Percentiles rank a stretch among this genome's conserved stretches.
phyloP scores from a whole-genome alignment of 208 protist species.

The Leishmania braziliensis region DNA sequence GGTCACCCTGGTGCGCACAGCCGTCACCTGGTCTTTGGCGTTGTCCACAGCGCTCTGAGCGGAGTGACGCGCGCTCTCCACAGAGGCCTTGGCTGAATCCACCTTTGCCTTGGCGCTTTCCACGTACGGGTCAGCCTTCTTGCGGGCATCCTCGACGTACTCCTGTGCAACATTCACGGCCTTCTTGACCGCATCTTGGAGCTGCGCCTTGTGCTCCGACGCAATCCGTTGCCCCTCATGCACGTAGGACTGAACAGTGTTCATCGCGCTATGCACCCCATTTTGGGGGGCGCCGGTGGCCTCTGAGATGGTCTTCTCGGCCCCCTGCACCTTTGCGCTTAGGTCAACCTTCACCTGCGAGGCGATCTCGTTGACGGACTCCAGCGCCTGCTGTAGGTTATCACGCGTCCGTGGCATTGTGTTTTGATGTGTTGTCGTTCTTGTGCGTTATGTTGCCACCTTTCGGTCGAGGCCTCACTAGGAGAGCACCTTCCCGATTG shows the following conservation, averaged over 20 bases:
- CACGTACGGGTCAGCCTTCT: constrained; percentile 47
- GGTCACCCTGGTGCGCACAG: constrained; percentile 28
- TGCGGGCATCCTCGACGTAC: constrained; percentile 36
- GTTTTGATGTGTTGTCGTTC: neutral
- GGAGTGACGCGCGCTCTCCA: constrained; percentile 29
- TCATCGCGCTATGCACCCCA: constrained; percentile 23
- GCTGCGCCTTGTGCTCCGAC: constrained; percentile 19
- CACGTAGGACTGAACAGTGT: constrained; percentile 29
- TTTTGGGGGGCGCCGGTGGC: constrained; percentile 19
- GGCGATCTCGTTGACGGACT: constrained; percentile 5
- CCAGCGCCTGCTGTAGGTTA: neutral
- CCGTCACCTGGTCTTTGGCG: constrained; percentile 36
- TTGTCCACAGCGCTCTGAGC: constrained; percentile 32
- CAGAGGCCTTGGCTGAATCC: constrained; percentile 27
- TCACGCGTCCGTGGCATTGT: constrained; percentile 1
- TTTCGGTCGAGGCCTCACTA: neutral
- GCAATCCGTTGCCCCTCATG: constrained; percentile 32
- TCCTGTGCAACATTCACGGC: constrained; percentile 31
- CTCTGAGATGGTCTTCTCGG: constrained; percentile 3
- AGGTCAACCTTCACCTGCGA: constrained; percentile 10
- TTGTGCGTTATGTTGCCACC: neutral
- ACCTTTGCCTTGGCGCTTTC: constrained; percentile 35
- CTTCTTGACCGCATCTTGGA: constrained; percentile 36
- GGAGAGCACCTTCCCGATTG: neutral
- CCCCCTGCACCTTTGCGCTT: constrained; percentile 7